Percentiles rank a stretch among this genome's conserved stretches.
Conservation (phyloP, 352 stramenopile genomes). For the Phytophthora europaea region DNA sequence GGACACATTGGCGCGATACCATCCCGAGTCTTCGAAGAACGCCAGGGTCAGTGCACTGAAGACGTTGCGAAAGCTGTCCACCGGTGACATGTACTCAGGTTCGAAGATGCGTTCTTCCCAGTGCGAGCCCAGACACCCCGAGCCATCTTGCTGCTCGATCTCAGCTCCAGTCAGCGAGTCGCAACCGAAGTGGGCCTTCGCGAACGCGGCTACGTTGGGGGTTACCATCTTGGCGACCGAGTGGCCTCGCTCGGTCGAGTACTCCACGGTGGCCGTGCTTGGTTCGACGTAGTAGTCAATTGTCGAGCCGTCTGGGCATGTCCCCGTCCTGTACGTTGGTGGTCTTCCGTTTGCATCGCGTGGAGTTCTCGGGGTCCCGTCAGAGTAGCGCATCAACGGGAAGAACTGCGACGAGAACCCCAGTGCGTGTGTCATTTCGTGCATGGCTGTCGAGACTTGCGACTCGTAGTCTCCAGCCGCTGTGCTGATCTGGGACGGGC, state of each 20-base stretch:
- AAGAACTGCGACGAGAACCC: constrained; percentile 86
- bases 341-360: constrained; percentile 58
- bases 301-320: constrained; percentile 67
- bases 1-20: constrained; percentile 74
- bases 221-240: constrained; percentile 78
- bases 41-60: constrained; percentile 78
- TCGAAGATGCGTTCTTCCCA: constrained; percentile 90
- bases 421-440: constrained; percentile 87
- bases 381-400: constrained; percentile 72
- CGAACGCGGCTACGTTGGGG: constrained; percentile 65
- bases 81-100: constrained; percentile 83
- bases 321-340: constrained; percentile 25
- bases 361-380: constrained; percentile 73
- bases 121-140: constrained; percentile 79
- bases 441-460: constrained; percentile 77
- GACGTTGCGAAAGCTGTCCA: constrained; percentile 83
- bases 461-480: constrained; percentile 67
- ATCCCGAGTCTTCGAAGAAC: constrained; percentile 88
- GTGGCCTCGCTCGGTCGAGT: constrained; percentile 63
- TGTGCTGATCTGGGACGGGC: constrained; percentile 69
- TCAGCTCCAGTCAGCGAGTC: constrained; percentile 64
- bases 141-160: constrained; percentile 79
- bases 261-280: constrained; percentile 56
- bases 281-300: constrained; percentile 53
- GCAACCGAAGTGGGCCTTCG: constrained; percentile 78